Evolutionary conservation across 2,329 filamentous ascomycete genomes (phyloP).

Genomic region (Pseudopyricularia cyperi): DNA sequence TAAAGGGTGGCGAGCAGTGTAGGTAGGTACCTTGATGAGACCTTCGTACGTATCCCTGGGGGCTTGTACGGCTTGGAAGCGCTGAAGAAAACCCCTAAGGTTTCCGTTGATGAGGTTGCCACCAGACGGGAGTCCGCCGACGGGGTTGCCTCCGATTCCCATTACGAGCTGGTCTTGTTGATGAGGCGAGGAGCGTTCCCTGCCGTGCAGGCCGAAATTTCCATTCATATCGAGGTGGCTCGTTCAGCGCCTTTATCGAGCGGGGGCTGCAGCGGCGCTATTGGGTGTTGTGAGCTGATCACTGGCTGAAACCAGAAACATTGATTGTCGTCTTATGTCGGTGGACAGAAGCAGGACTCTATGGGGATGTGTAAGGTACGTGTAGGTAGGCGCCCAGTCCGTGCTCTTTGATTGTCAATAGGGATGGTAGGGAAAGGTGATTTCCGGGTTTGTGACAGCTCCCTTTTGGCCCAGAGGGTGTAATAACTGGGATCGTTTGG

Average conservation of each 20-base stretch:
- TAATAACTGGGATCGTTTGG: no score
- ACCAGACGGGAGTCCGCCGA: not conserved
- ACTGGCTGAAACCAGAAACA: no score
- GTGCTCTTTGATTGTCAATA: no score
- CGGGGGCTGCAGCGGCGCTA: no score
- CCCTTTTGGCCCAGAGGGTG: no score
- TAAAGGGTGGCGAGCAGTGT: constrained; percentile 1
- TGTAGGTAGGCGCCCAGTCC: no score
- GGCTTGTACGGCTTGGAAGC: constrained; percentile 29
- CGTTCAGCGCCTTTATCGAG: not conserved
- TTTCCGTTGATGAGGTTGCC: not conserved
- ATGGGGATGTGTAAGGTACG: no score
- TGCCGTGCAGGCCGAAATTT: not conserved
- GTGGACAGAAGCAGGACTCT: no score
- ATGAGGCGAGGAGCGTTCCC: not conserved
- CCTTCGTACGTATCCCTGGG: constrained; percentile 27
- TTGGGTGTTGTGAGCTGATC: no score
- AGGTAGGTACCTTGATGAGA: constrained; percentile 35
- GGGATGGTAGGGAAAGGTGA: no score
- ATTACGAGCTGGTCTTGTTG: not conserved
- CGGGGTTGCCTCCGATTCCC: not conserved
- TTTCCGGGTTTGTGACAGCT: no score
- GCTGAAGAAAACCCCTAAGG: constrained; percentile 30
- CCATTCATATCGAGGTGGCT: not conserved
- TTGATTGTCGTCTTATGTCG: no score